phyloP scores from a whole-genome alignment of 768 basidiomycete genomes.

The Gautieria morchelliformis region DNA sequence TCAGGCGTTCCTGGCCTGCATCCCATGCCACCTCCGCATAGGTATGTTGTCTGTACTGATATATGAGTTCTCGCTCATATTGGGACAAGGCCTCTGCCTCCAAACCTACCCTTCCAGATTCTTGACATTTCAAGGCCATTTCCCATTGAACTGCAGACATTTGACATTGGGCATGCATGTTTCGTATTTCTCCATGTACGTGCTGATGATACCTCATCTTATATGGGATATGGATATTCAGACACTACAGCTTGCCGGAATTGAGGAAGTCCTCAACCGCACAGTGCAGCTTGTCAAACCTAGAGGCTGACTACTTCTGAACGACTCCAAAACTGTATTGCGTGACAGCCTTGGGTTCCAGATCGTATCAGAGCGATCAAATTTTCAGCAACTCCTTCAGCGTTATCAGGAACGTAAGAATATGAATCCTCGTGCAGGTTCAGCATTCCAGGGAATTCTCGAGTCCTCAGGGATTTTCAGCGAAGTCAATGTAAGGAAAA shows the following conservation, averaged over 20 bases:
- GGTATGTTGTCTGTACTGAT: no score
- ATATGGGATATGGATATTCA: neutral
- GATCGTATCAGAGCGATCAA: no score
- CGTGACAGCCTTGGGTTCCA: neutral
- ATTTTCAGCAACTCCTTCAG: no score
- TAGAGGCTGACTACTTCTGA: slow-evolving; percentile 18
- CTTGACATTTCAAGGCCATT: slow-evolving; percentile 14
- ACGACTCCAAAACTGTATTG: slow-evolving; percentile 10
- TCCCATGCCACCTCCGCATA: no score
- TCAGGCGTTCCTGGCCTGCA: no score
- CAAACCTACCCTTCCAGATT: slow-evolving; percentile 14
- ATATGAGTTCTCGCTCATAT: neutral
- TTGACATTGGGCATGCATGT: slow-evolving; percentile 18
- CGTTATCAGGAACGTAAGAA: no score
- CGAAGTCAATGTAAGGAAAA: no score
- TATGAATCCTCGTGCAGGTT: no score
- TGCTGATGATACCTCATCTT: neutral
- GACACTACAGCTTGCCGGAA: slow-evolving; percentile 12
- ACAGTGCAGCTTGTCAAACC: no score
- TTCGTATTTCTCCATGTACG: slow-evolving; percentile 17
- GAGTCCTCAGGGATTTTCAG: neutral
- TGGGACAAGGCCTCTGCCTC: slow-evolving; percentile 11
- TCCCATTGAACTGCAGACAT: slow-evolving; percentile 13
- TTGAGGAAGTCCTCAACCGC: slow-evolving; percentile 10
- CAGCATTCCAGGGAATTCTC: neutral